Evolutionary conservation across 805 yeast species (phyloP).

Genomic region (Kodamaea neixiangensis): DNA sequence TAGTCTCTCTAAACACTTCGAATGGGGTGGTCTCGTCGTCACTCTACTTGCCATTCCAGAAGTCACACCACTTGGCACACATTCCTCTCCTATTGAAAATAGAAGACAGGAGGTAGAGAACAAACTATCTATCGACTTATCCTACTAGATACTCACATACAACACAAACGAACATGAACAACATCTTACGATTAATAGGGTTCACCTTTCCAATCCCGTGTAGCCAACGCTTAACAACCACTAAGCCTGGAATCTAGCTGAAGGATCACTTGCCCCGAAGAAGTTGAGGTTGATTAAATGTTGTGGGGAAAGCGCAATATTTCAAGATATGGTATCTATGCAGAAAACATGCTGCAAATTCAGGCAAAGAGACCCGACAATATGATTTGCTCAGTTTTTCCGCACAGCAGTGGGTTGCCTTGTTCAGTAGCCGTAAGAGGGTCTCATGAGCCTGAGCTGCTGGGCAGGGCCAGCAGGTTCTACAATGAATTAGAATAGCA

Average conservation of each 20-base stretch:
- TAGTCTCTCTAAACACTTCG: not conserved
- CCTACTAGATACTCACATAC: no score
- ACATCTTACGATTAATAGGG: not conserved
- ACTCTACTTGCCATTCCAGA: not conserved
- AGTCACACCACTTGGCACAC: not conserved
- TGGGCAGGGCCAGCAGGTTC: no score
- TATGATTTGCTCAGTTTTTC: not conserved
- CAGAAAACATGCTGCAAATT: not conserved
- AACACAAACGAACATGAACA: no score
- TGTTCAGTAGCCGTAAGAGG: no score
- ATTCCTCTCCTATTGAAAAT: not conserved
- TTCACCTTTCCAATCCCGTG: not conserved
- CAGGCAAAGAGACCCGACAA: not conserved
- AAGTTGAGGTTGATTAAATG: not conserved
- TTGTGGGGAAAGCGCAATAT: not conserved
- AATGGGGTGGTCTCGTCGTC: not conserved
- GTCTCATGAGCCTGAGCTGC: no score
- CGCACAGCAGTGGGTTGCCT: not conserved
- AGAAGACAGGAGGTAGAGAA: not conserved
- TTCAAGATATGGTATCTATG: not conserved
- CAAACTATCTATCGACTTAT: not conserved
- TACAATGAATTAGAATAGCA: no score
- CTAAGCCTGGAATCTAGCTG: not conserved
- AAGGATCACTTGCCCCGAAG: not conserved
- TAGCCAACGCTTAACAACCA: not conserved